phyloP scores from a whole-genome alignment of 495 filamentous ascomycete genomes.

The Penicillium coprophilum region DNA sequence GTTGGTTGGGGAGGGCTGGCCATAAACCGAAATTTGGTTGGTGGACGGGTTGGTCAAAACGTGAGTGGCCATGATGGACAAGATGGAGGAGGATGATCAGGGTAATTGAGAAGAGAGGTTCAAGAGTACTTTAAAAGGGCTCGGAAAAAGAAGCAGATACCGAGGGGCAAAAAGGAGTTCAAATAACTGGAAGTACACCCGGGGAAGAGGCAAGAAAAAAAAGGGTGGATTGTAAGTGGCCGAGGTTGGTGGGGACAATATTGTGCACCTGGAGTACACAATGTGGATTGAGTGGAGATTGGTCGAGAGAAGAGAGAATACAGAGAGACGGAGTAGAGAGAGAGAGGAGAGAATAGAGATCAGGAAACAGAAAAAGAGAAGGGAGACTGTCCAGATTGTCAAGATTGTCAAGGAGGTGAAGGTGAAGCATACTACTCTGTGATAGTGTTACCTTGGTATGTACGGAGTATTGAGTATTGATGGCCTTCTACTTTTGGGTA shows the following conservation, averaged over 20 bases:
- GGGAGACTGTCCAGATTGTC: too few species aligned
- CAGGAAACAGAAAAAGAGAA: not conserved
- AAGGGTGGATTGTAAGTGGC: conserved; percentile 4
- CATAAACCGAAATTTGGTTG: conserved; percentile 46
- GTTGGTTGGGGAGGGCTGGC: conserved; percentile 43
- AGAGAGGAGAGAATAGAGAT: not conserved
- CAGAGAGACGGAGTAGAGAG: not conserved
- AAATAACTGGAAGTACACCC: conserved; percentile 16
- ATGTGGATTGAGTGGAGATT: not conserved
- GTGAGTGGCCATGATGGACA: conserved; percentile 40
- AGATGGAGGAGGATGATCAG: not conserved
- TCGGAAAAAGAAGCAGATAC: conserved; percentile 1
- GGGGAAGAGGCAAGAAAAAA: conserved; percentile 9
- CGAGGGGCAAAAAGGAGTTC: conserved; percentile 14
- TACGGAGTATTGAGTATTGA: not conserved
- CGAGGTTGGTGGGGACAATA: conserved; percentile 8
- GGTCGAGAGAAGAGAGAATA: conserved; percentile 7
- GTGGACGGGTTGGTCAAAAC: conserved; percentile 32
- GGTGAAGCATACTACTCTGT: not conserved
- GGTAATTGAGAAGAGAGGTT: not conserved
- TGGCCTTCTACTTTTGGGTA: not conserved
- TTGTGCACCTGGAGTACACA: not conserved
- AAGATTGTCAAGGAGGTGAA: not conserved
- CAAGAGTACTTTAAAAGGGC: not conserved
- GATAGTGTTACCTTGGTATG: not conserved